phyloP scores from a whole-genome alignment of 1,284 basidiomycete genomes.

The Pseudozyma pruni region DNA sequence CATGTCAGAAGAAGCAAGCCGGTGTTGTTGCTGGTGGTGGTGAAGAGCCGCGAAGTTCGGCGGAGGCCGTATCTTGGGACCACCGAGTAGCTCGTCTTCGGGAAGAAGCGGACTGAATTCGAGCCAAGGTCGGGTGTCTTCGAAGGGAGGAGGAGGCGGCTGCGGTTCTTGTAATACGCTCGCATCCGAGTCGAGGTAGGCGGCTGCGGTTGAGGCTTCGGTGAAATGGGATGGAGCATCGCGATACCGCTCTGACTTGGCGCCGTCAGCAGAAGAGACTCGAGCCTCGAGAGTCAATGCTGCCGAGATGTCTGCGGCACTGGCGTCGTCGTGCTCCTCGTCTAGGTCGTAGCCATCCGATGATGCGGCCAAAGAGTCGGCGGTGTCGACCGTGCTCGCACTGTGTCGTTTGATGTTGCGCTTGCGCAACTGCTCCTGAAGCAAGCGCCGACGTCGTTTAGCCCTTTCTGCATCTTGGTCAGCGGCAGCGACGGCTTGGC shows the following conservation, averaged over 20 bases:
- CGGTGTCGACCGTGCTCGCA: conserved; percentile 11
- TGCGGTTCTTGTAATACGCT: not conserved
- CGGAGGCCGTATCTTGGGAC: conserved; percentile 5
- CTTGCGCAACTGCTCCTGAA: conserved; percentile 43
- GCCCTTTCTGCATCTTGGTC: conserved; percentile 19
- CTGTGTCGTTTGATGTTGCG: conserved; percentile 31
- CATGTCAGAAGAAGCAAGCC: conserved; percentile 14
- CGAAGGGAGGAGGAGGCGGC: conserved; percentile 16
- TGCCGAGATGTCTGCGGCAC: no score
- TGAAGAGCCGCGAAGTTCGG: conserved; percentile 13
- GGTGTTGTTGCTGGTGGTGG: conserved; percentile 1
- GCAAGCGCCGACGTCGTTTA: conserved; percentile 24
- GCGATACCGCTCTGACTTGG: not conserved
- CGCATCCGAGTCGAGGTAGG: not conserved
- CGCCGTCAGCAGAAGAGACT: no score
- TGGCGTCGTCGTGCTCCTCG: not conserved
- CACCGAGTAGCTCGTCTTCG: conserved; percentile 29
- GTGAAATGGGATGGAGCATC: conserved; percentile 15
- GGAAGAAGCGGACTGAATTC: conserved; percentile 44
- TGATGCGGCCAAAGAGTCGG: conserved; percentile 3
- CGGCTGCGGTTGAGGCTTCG: conserved; percentile 14
- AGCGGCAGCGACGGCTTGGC: not conserved
- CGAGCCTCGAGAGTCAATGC: no score
- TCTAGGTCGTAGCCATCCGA: conserved; percentile 9
- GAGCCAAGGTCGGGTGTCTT: conserved; percentile 44